phyloP scores from a whole-genome alignment of 176 grass and related monocot species.

The Cenchrus purpureus region DNA sequence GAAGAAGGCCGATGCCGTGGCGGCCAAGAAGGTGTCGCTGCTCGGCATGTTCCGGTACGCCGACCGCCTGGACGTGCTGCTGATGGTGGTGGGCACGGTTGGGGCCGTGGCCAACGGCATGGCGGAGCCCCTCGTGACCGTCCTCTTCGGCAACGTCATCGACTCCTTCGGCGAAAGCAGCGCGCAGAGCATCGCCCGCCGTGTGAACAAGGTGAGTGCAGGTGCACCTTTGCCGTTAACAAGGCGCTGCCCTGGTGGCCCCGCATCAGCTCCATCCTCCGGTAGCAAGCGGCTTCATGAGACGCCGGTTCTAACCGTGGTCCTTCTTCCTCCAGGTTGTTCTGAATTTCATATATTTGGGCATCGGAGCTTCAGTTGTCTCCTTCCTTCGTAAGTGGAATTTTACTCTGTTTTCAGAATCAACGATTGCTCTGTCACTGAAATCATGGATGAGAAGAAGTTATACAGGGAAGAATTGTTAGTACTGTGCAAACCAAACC shows the following conservation, averaged over 20 bases:
- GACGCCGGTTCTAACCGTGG: neutral
- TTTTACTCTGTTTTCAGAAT: neutral
- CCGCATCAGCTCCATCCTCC: neutral
- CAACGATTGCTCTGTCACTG: neutral
- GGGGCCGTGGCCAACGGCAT: constrained; percentile 57
- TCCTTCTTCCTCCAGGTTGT: constrained; percentile 53
- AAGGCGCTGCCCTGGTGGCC: neutral
- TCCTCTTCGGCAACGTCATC: constrained; percentile 60
- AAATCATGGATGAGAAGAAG: neutral
- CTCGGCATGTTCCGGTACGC: constrained; percentile 68
- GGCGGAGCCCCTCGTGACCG: constrained; percentile 45
- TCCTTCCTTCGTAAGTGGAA: constrained; percentile 71
- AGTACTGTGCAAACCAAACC: neutral
- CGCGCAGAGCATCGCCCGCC: constrained; percentile 19
- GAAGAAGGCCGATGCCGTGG: neutral
- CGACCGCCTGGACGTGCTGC: constrained; percentile 54
- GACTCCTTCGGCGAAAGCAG: constrained; percentile 57
- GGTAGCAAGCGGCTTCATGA: neutral
- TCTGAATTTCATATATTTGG: constrained; percentile 68
- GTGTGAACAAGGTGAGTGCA: constrained; percentile 50
- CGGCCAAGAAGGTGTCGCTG: constrained; percentile 49
- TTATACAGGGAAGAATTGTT: neutral
- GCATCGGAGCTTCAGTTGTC: constrained; percentile 43
- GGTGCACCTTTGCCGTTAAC: neutral
- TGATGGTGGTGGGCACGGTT: constrained; percentile 56